Evolutionary conservation across 257 asterid genomes (phyloP).

Genomic region (Lithospermum erythrorhizon): DNA sequence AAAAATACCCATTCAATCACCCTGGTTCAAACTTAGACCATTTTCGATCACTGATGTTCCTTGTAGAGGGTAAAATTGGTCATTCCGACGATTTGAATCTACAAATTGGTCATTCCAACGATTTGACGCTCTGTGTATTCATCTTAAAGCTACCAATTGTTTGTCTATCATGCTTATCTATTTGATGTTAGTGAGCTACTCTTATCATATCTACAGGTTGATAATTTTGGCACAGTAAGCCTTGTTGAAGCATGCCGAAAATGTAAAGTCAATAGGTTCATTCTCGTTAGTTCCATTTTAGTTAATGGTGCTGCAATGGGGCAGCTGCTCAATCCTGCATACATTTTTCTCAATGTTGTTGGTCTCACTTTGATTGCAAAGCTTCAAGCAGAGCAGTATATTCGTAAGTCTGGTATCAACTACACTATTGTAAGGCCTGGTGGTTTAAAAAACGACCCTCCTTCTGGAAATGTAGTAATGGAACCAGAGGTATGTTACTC

Average conservation of each 20-base stretch:
- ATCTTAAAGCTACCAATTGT: no score
- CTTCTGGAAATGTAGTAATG: constrained; percentile 79
- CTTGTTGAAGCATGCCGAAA: constrained; percentile 90
- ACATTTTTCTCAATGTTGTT: constrained; percentile 71
- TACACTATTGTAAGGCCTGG: constrained; percentile 93
- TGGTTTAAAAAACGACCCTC: constrained; percentile 77
- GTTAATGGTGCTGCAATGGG: constrained; percentile 99
- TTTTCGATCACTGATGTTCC: no score
- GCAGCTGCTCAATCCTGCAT: constrained; percentile 76
- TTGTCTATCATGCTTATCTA: no score
- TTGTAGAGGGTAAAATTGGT: no score
- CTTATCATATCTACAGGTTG: constrained; percentile 47
- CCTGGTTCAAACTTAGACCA: no score
- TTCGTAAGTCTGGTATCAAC: constrained; percentile 85
- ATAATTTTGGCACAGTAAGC: constrained; percentile 86
- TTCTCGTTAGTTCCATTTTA: constrained; percentile 80
- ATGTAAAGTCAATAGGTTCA: constrained; percentile 59
- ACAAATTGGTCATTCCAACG: no score
- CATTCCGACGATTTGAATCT: no score
- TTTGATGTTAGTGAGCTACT: not conserved
- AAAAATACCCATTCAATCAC: no score
- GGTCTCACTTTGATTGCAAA: constrained; percentile 83
- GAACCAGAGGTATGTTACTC: constrained; percentile 65
- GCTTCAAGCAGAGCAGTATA: constrained; percentile 85
- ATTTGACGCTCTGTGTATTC: no score